Evolutionary conservation across 495 filamentous ascomycete species (phyloP).

Genomic region (Podospora pseudoanserina): DNA sequence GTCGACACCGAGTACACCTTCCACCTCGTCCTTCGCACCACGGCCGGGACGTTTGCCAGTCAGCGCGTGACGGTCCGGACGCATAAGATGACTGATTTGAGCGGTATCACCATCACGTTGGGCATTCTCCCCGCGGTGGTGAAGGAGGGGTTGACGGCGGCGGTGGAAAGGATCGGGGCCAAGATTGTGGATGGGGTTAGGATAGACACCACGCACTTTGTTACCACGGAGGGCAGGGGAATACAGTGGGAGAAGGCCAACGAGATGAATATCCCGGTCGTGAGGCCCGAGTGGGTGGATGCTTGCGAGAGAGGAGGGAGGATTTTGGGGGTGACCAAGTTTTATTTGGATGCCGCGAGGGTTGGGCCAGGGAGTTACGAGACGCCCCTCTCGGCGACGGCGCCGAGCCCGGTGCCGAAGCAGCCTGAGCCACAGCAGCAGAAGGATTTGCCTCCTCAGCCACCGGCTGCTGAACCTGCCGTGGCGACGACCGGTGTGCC

Average conservation of each 20-base stretch:
- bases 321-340: conserved; percentile 90
- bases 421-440: conserved; percentile 7
- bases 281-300: conserved; percentile 95
- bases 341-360: conserved; percentile 80
- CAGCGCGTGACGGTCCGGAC: conserved; percentile 84
- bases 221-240: conserved; percentile 92
- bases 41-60: conserved; percentile 79
- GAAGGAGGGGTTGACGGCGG: conserved; percentile 66
- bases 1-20: conserved; percentile 95
- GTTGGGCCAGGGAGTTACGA: conserved; percentile 32
- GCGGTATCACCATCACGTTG: conserved; percentile 91
- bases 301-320: conserved; percentile 90
- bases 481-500: conserved; percentile 13
- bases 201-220: conserved; percentile 98
- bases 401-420: conserved; percentile 3
- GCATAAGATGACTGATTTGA: conserved; percentile 98
- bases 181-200: conserved; percentile 86
- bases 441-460: conserved; percentile 4
- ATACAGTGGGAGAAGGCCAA: conserved; percentile 90
- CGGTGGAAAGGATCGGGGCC: conserved; percentile 85
- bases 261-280: conserved; percentile 97
- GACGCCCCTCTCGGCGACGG: background rate
- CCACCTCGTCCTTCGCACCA: conserved; percentile 85
- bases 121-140: conserved; percentile 75
- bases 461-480: background rate